phyloP scores from a whole-genome alignment of 1,284 basidiomycete species.

The Heterobasidion parviporum region DNA sequence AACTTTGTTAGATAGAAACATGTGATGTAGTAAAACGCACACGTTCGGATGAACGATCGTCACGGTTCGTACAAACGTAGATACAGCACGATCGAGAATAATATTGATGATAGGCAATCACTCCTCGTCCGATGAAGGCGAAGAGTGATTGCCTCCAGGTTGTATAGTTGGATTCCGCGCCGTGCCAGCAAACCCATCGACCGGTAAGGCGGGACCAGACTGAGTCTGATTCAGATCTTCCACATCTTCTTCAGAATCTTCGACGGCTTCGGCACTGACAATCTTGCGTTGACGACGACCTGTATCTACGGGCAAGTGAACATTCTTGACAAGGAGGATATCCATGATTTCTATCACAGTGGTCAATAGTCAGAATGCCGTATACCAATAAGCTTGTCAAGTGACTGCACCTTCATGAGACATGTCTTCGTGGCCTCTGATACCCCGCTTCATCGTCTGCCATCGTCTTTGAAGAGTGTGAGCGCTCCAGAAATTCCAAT shows the following conservation, averaged over 20 bases:
- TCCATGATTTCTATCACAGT: slow-evolving; percentile 62
- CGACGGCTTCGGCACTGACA: slow-evolving; percentile 44
- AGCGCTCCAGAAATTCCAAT: slow-evolving; percentile 80
- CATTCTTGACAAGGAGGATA: slow-evolving; percentile 64
- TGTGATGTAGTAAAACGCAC: too few relatives aligned
- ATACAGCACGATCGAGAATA: too few relatives aligned
- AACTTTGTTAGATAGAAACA: too few relatives aligned
- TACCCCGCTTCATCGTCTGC: slow-evolving; percentile 65
- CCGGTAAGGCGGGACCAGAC: too few relatives aligned
- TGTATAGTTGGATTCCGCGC: too few relatives aligned
- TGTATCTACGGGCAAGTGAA: slow-evolving; percentile 37
- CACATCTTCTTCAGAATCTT: slow-evolving; percentile 25
- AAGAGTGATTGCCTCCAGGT: too few relatives aligned
- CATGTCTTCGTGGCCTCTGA: slow-evolving; percentile 73
- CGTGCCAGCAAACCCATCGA: too few relatives aligned
- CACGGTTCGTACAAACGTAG: too few relatives aligned
- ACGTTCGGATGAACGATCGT: too few relatives aligned
- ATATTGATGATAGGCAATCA: too few relatives aligned
- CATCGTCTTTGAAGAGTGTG: slow-evolving; percentile 70
- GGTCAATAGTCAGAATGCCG: background rate
- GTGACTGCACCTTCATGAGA: slow-evolving; percentile 51
- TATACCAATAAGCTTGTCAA: background rate
- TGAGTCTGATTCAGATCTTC: background rate
- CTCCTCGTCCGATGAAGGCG: too few relatives aligned
- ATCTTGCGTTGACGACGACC: slow-evolving; percentile 32